Conservation (phyloP, 768 basidiomycete genomes). For the Hemileccinum rubropunctum region DNA sequence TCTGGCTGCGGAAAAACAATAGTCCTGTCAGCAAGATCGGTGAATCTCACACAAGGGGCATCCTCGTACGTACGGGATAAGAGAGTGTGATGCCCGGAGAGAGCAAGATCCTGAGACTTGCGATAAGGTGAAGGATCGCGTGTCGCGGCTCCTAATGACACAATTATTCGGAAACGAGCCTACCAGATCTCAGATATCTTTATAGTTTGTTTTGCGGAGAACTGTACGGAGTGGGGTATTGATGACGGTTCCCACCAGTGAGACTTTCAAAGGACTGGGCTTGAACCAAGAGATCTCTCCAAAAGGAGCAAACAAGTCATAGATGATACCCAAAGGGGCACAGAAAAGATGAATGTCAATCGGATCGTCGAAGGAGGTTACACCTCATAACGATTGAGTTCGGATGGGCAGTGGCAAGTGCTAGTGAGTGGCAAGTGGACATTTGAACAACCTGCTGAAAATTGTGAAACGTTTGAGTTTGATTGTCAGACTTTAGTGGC, state of each 20-base stretch:
- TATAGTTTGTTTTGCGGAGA: neutral
- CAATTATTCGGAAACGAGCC: constrained; percentile 8
- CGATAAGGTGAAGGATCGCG: constrained; percentile 9
- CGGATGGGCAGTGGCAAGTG: neutral
- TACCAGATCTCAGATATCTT: constrained; percentile 11
- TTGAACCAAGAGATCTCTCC: neutral
- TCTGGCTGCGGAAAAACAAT: neutral
- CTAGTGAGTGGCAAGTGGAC: neutral
- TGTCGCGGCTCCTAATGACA: constrained; percentile 7
- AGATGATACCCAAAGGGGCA: too few species aligned
- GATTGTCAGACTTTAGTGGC: neutral
- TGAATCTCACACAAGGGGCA: neutral
- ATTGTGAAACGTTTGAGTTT: neutral
- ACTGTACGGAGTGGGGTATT: neutral
- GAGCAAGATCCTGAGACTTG: constrained; percentile 3
- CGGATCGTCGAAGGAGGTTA: too few species aligned
- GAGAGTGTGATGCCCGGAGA: neutral
- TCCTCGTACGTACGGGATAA: neutral
- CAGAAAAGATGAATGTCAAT: too few species aligned
- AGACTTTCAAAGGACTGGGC: neutral
- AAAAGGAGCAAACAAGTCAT: too few species aligned
- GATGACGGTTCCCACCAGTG: neutral
- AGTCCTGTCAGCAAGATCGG: too few species aligned
- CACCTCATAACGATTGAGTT: too few species aligned
- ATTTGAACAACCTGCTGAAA: neutral